phyloP scores from a whole-genome alignment of 225 moss, liverwort and hornwort genomes.

The Physcomitrellopsis africana region DNA sequence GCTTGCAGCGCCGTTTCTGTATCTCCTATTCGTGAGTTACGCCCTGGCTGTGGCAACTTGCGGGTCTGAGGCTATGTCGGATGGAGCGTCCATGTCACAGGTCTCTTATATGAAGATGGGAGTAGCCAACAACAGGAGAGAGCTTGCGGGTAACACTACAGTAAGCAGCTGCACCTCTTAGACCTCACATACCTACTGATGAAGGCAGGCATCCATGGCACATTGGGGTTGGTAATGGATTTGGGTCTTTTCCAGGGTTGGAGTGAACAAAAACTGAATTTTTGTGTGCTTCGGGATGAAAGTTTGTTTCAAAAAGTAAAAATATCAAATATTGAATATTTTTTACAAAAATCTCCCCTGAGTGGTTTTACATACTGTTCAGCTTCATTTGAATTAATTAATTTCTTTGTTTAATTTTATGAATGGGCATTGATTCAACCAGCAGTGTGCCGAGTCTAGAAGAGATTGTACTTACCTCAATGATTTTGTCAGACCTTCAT shows the following conservation, averaged over 20 bases:
- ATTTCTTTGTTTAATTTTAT: no score
- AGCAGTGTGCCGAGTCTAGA: no score
- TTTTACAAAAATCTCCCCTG: no score
- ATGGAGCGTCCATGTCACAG: slow-evolving; percentile 18
- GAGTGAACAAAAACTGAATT: no score
- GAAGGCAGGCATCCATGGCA: background rate
- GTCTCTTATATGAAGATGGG: slow-evolving; percentile 10
- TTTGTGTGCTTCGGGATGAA: background rate
- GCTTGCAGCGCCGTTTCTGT: slow-evolving; percentile 14
- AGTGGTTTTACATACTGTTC: no score
- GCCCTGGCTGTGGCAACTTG: slow-evolving; percentile 27
- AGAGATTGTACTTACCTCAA: background rate
- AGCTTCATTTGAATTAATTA: no score
- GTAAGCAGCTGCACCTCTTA: slow-evolving; percentile 29
- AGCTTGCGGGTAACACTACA: slow-evolving; percentile 36
- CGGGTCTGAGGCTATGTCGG: slow-evolving; percentile 34
- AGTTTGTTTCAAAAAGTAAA: background rate
- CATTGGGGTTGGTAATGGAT: background rate
- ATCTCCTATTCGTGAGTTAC: slow-evolving; percentile 35
- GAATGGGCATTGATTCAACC: no score
- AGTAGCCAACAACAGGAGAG: slow-evolving; percentile 33
- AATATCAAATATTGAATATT: no score
- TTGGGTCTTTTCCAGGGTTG: background rate
- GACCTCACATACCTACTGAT: no score
- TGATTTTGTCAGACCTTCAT: background rate